These are phyloP conservation scores for Ascobolus immersus DNA, from an alignment of 495 filamentous ascomycete species.

Conservation along the genomic window DNA sequence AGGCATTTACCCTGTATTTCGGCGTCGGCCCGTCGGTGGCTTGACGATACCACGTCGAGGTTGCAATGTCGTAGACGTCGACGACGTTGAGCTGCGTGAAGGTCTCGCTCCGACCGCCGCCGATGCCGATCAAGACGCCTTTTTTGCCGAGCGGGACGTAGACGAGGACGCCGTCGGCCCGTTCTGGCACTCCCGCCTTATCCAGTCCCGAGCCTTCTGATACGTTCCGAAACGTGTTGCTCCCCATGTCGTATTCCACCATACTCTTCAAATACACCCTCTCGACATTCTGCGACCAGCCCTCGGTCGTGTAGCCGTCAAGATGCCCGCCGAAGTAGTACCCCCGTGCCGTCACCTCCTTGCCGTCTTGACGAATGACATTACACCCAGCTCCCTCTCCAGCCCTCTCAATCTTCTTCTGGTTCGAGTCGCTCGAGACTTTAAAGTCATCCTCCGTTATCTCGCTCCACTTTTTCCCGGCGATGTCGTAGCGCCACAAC, in stretches of 20 bases:
- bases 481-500: constrained; percentile 42
- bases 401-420: constrained; percentile 23
- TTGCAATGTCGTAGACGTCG: constrained; percentile 52
- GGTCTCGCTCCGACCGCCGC: constrained; percentile 35
- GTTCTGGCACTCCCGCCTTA: constrained; percentile 35
- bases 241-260: constrained; percentile 30
- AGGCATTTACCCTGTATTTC: constrained; percentile 43
- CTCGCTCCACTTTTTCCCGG: constrained; percentile 32
- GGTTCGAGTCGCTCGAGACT: constrained; percentile 9
- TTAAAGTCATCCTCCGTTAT: constrained; percentile 8
- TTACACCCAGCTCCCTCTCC: constrained; percentile 52
- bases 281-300: constrained; percentile 35
- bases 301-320: constrained; percentile 37
- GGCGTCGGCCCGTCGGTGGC: constrained; percentile 37
- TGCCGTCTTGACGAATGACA: too few species aligned
- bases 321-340: constrained; percentile 58
- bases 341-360: constrained; percentile 39
- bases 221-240: constrained; percentile 34
- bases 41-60: constrained; percentile 49
- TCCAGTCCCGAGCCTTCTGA: constrained; percentile 41
- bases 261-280: constrained; percentile 46
- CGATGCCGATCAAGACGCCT: constrained; percentile 44
- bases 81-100: constrained; percentile 42
- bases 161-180: constrained; percentile 43
- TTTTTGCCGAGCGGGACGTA: constrained; percentile 46